These are phyloP conservation scores for Arthroderma sp. DNA, from an alignment of 2,329 filamentous ascomycete genomes.

Conservation along the genomic window DNA sequence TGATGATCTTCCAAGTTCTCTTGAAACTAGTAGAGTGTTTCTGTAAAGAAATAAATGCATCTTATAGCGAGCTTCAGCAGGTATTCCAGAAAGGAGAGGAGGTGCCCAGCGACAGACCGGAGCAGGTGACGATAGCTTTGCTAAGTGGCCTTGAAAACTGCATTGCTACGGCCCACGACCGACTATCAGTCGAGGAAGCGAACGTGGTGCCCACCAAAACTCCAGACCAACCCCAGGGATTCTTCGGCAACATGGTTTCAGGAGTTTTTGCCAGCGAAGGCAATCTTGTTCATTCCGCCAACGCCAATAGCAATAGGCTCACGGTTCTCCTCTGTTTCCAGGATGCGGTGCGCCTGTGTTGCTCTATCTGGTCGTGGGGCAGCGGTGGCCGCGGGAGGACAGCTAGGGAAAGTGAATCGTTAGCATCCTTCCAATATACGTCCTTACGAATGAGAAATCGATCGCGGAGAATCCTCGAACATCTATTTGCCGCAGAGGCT, in stretches of 20 bases:
- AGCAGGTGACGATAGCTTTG: constrained; percentile 56
- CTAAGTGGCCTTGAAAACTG: constrained; percentile 90
- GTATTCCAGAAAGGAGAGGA: constrained; percentile 27
- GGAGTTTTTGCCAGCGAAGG: constrained; percentile 74
- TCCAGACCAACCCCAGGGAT: constrained; percentile 70
- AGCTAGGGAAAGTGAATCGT: constrained; percentile 51
- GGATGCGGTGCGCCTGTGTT: constrained; percentile 84
- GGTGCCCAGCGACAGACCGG: constrained; percentile 36
- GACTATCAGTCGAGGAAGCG: constrained; percentile 62
- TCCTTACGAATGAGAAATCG: constrained; percentile 83
- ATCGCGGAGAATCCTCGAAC: constrained; percentile 74
- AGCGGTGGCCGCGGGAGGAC: constrained; percentile 36
- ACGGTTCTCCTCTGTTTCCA: constrained; percentile 95
- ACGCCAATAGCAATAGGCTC: constrained; percentile 72
- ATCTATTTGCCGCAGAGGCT: constrained; percentile 82
- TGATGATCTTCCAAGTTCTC: constrained; percentile 76
- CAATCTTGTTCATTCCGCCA: constrained; percentile 62
- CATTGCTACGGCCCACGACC: constrained; percentile 73
- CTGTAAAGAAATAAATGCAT: constrained; percentile 60
- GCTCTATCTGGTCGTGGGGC: constrained; percentile 89
- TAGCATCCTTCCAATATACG: constrained; percentile 78
- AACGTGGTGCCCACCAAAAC: constrained; percentile 56
- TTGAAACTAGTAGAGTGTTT: constrained; percentile 85
- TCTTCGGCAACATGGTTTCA: constrained; percentile 90
- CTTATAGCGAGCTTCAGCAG: constrained; percentile 56